A percentile compares a stretch with the other conserved stretches of the same genome.
Conservation (phyloP, 371 early-diverging fungal genomes). For the Mucor lusitanicus region DNA sequence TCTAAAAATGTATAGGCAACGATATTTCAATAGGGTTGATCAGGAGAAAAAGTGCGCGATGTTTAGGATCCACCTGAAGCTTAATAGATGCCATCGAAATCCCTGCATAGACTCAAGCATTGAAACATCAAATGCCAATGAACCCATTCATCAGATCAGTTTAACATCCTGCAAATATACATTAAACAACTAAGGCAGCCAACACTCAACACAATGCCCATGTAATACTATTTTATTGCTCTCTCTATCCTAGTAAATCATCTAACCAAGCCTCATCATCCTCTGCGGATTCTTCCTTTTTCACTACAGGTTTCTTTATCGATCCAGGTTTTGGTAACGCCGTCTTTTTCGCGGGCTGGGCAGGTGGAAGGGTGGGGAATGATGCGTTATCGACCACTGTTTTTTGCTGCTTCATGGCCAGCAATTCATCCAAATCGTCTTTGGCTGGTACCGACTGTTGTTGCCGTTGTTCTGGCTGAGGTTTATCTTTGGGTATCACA, state of each 20-base stretch:
- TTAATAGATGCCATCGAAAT: too few relatives aligned
- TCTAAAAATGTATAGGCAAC: too few relatives aligned
- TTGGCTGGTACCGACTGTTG: not conserved
- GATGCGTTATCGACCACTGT: not conserved
- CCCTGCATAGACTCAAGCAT: too few relatives aligned
- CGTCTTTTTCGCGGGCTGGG: not conserved
- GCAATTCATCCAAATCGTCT: constrained; percentile 30
- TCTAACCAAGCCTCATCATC: constrained; percentile 52
- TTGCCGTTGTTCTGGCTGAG: not conserved
- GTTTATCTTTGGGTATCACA: not conserved
- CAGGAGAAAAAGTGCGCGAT: too few relatives aligned
- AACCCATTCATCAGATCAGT: too few relatives aligned
- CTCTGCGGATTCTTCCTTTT: constrained; percentile 2
- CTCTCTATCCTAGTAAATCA: constrained; percentile 31
- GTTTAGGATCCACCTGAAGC: too few relatives aligned
- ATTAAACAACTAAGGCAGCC: too few relatives aligned
- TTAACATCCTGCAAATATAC: too few relatives aligned
- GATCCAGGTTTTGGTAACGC: constrained; percentile 24
- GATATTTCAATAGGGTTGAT: too few relatives aligned
- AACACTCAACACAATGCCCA: too few relatives aligned
- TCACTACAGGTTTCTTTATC: constrained; percentile 15
- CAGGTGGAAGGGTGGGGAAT: not conserved
- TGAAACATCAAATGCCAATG: too few relatives aligned
- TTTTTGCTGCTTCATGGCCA: constrained; percentile 15
- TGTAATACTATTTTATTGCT: not conserved